Percentiles rank a stretch among this genome's conserved stretches.
phyloP scores from a whole-genome alignment of 1,284 basidiomycete species.

The Rhodotorula sp. region DNA sequence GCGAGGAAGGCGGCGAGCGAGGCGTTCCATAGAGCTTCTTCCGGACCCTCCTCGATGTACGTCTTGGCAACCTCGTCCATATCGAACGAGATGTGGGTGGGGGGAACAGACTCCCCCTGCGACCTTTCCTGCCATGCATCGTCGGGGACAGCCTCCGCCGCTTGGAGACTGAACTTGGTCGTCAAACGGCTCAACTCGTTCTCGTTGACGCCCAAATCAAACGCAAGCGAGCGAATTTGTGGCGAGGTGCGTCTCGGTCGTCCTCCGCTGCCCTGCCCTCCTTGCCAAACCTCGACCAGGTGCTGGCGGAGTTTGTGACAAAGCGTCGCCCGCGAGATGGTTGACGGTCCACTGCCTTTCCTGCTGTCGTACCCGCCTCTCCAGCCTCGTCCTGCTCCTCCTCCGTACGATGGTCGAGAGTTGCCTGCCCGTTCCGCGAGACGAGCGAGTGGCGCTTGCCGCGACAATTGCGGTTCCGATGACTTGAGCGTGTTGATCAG shows the following conservation, averaged over 20 bases:
- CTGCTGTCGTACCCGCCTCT: background rate
- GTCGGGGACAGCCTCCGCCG: background rate
- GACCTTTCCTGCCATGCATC: background rate
- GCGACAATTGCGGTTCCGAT: too few species aligned
- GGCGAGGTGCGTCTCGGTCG: background rate
- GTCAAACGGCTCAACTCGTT: background rate
- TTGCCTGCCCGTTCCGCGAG: too few species aligned
- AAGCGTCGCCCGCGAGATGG: slow-evolving; percentile 10
- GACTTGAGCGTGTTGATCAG: too few species aligned
- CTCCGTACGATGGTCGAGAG: background rate
- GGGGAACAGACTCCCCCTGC: too few species aligned
- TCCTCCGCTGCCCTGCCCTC: background rate
- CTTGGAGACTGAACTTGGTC: background rate
- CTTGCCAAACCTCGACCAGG: slow-evolving; percentile 20
- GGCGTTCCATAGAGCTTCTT: slow-evolving; percentile 10
- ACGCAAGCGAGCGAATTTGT: slow-evolving; percentile 4
- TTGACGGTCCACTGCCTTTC: background rate
- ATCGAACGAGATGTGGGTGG: slow-evolving; percentile 14
- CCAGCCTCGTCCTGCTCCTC: background rate
- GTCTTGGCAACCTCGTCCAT: slow-evolving; percentile 2
- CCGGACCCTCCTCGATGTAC: slow-evolving; percentile 17
- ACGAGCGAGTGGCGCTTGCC: too few species aligned
- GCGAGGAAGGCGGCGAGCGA: slow-evolving; percentile 25
- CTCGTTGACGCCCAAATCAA: slow-evolving; percentile 21
- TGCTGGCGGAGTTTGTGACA: slow-evolving; percentile 21